phyloP scores from a whole-genome alignment of 2,329 filamentous ascomycete species.

The Aphanoascus verrucosus region DNA sequence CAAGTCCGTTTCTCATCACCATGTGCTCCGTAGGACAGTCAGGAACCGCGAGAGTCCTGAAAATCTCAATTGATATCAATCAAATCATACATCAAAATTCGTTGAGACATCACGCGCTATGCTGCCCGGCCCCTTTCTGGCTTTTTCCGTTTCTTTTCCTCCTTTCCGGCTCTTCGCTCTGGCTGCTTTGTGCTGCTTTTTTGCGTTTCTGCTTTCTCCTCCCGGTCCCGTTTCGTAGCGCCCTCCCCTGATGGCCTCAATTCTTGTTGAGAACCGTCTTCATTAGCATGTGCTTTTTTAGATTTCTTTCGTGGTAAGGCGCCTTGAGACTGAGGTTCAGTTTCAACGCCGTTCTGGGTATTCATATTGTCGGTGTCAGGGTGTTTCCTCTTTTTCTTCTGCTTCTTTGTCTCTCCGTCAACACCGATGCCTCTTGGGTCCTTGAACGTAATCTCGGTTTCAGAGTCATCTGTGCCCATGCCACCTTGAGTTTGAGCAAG shows the following conservation, averaged over 20 bases:
- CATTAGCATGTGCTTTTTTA: conserved; percentile 24
- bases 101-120: neutral
- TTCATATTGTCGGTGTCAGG: neutral
- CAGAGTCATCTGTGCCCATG: conserved; percentile 30
- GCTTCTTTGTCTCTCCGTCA: conserved; percentile 29
- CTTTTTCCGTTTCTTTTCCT: conserved; percentile 31
- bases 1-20: neutral
- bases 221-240: conserved; percentile 2
- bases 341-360: conserved; percentile 12
- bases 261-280: neutral
- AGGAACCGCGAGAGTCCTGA: too few relatives aligned
- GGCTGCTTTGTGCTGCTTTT: conserved; percentile 29
- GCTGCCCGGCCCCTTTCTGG: conserved; percentile 17
- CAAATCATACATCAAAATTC: neutral
- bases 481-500: conserved; percentile 27
- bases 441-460: conserved; percentile 27
- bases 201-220: conserved; percentile 14
- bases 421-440: conserved; percentile 19
- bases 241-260: neutral
- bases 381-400: conserved; percentile 23
- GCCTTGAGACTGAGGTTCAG: conserved; percentile 14
- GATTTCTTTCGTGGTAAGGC: conserved; percentile 30
- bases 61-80: neutral
- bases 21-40: too few relatives aligned
- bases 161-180: conserved; percentile 24